Evolutionary conservation across 164 flowering plant genomes (phyloP).

Genomic region (Nelumbo lutea): DNA sequence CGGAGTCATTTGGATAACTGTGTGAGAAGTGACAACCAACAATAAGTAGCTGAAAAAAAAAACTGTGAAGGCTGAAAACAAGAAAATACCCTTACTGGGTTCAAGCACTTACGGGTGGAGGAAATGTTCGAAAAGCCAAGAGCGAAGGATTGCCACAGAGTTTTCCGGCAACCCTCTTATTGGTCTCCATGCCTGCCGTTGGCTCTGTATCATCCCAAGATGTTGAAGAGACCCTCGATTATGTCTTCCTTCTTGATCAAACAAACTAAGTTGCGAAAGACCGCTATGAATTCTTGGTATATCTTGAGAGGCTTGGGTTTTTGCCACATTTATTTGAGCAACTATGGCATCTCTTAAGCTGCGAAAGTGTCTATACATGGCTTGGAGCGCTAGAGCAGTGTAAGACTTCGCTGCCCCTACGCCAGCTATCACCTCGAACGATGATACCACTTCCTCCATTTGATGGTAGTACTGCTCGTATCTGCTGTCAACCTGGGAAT

Average conservation of each 20-base stretch:
- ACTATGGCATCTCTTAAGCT: slow-evolving; percentile 62
- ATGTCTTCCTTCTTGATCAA: slow-evolving; percentile 44
- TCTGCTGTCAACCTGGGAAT: slow-evolving; percentile 64
- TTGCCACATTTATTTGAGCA: slow-evolving; percentile 39
- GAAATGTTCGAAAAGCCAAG: slow-evolving; percentile 95
- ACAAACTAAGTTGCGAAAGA: slow-evolving; percentile 50
- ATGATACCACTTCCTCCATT: slow-evolving; percentile 62
- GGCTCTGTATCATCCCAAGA: slow-evolving; percentile 50
- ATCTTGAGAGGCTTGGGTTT: slow-evolving; percentile 34
- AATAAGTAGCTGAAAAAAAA: not conserved
- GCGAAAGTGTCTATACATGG: slow-evolving; percentile 78
- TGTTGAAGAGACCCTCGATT: slow-evolving; percentile 50
- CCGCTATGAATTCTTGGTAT: slow-evolving; percentile 42
- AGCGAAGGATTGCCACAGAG: slow-evolving; percentile 71
- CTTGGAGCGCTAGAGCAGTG: slow-evolving; percentile 71
- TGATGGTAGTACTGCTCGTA: slow-evolving; percentile 63
- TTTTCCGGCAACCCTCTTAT: slow-evolving; percentile 84
- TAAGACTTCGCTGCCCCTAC: slow-evolving; percentile 63
- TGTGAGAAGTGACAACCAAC: slow-evolving; percentile 5
- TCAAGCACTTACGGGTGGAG: slow-evolving; percentile 72
- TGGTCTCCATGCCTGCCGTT: slow-evolving; percentile 68
- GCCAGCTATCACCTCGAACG: slow-evolving; percentile 74
- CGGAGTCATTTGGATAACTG: slow-evolving; percentile 86
- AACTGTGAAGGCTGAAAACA: not conserved
- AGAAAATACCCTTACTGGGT: not conserved